Evolutionary conservation across 108 stramenopile species (phyloP), one percentile per base, ranked within the genome.

Genomic region (Skeletonema menzelii): DNA sequence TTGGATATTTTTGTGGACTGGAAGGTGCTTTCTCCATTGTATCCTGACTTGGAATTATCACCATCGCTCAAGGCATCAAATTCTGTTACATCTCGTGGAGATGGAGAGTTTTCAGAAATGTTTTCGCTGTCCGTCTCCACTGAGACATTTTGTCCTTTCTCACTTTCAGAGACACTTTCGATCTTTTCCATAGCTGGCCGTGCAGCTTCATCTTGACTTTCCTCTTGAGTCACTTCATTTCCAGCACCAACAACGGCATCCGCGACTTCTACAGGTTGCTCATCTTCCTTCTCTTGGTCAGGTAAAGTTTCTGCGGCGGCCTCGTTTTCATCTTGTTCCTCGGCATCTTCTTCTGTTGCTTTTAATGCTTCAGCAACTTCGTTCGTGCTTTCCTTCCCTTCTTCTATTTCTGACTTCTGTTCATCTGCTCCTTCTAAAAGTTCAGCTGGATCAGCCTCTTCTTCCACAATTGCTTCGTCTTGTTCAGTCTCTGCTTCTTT

Each of bases 21-120:
- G 49, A 53, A 53, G 4, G 49, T 53, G 4, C 15, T 53, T 10
- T 53, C 49, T 2, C 49, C 49, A 53, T 53, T 20, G 49, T 22
- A 53, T 10, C 49, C 15, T 8, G 49, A n/a, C 49, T 53, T 53
- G 8, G 49, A 22, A 53, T 22, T 53, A 17, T 2, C 49, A 8
- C 49, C 49, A 53, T 42, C 40, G 40, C 22, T 22, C 22, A 53
- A 7, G 8, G 49, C 8, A 22, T 53, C 49, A 53, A 53, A 53
- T 53, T 53, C 49, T 10, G 19, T 53, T 53, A 53, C 49, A 53
- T 53, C 49, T 53, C 22, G 15, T 53, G 49, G 49, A 53, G 49
- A 53, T 7, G 8, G 49, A 10, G 19, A 53, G 8, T 53, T 10
- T 24, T 53, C 22, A 24, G 49, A 53, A 0, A 53, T 1, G 8